These are phyloP conservation scores for Populus euphratica DNA, from an alignment of 345 rosid genomes.

Conservation along the genomic window DNA sequence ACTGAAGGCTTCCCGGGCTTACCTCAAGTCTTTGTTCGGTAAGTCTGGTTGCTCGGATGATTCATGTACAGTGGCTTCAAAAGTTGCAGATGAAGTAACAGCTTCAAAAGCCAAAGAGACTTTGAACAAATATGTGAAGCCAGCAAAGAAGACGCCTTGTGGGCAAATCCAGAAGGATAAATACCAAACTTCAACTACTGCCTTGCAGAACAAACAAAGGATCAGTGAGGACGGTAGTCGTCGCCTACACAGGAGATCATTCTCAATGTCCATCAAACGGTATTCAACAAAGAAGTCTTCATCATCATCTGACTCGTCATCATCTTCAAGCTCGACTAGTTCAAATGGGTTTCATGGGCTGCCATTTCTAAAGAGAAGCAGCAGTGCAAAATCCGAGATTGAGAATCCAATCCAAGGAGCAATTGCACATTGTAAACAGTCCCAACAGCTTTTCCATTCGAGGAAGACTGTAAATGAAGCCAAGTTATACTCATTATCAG, in stretches of 20 bases:
- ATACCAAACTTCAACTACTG: not conserved
- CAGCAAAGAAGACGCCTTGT: slow-evolving; percentile 34
- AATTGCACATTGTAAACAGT: slow-evolving; percentile 79
- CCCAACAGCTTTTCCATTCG: slow-evolving; percentile 48
- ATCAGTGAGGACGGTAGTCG: slow-evolving; percentile 17
- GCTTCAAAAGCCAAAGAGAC: slow-evolving; percentile 33
- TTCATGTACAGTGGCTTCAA: slow-evolving; percentile 44
- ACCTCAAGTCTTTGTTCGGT: slow-evolving; percentile 57
- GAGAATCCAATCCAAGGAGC: slow-evolving; percentile 91
- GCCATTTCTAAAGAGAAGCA: slow-evolving; percentile 29
- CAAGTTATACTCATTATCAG: slow-evolving; percentile 52
- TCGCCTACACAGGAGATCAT: slow-evolving; percentile 28
- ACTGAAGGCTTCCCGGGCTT: slow-evolving; percentile 75
- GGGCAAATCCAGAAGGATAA: slow-evolving; percentile 46
- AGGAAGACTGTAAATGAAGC: slow-evolving; percentile 43
- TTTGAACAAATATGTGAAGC: slow-evolving; percentile 22
- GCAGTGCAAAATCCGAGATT: slow-evolving; percentile 34
- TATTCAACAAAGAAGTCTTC: slow-evolving; percentile 20
- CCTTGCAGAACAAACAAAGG: slow-evolving; percentile 10
- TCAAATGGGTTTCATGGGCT: slow-evolving; percentile 5
- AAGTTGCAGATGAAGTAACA: slow-evolving; percentile 41
- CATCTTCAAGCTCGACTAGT: slow-evolving; percentile 12
- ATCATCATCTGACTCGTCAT: slow-evolving; percentile 3
- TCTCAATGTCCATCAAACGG: slow-evolving; percentile 27
- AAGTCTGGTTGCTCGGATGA: slow-evolving; percentile 66